Evolutionary conservation across 2,329 filamentous ascomycete species (phyloP), one percentile per base, ranked within the genome.

Genomic region (Claviceps paspali): DNA sequence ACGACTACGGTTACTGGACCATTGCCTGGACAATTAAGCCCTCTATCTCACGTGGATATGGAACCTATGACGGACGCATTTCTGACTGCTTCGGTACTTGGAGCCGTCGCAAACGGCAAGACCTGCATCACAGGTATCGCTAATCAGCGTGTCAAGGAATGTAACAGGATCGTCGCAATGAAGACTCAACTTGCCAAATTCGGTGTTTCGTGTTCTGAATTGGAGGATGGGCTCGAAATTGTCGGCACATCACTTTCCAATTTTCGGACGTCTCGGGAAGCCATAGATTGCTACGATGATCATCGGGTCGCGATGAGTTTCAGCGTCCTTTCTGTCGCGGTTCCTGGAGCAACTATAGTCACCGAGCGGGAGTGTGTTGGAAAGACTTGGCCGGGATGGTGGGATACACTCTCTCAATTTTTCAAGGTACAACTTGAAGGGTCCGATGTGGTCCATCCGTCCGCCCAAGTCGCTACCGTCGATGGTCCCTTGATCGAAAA

Each of bases 61-160:
- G 91, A 96, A 57, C 82, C 88, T 1, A 98, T 98, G 91, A 98
- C 91, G 0, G 91, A 98, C 59, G 91, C 91, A 34, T 98, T 98
- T 67, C 68, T 98, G 36, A 95, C 87, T 4, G 91, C 91, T 14
- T 92, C 86, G 2, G 86, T 94, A 4, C 70, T 98, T 33, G 91
- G 86, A 19, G 91, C 91, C 26, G 84, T 94, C 30, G 86, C 88
- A 8, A 76, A 72, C 11, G 84, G 83, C 2, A 77, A 76, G 35
- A 98, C 91, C 0, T 76, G 75, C 39, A 96, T 98, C 46, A 81
- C 79, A 12, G 91, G 91, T 35, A 98, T 98, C 48, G 91, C 91
- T 22, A 98, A 98, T 52, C 91, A 98, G 57, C 77, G 91, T 48
- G 88, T 96, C 41, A 98, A 98, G 57, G 91, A 98, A 54, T 98